Evolutionary conservation across 1,139 yeast genomes (phyloP), one percentile per base, ranked within the genome.

Genomic region (Candida smagusa): DNA sequence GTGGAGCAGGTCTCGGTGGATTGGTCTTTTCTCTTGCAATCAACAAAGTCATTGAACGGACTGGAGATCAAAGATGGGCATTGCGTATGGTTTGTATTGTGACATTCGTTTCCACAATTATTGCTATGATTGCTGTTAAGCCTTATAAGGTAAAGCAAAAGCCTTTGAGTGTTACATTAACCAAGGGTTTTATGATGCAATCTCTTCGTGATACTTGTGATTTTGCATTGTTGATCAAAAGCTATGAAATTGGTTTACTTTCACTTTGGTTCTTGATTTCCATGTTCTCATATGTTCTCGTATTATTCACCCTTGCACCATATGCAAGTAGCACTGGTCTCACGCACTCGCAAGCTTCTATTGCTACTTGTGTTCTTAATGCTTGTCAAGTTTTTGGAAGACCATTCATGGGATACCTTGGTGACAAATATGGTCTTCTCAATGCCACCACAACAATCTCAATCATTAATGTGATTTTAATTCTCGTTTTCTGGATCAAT

Each of bases 371-470:
- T 0, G 56, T 81, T 6, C 60, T 83, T 49, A 81, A 79, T 53
- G 79, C 77, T 4, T 81, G 81, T 2, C 89, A 82, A 56, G 58
- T 71, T 3, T 45, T 84, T n/a, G 92, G 92, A 0, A 68, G 92
- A 48, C 92, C 90, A 1, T 27, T 59, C 1, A 63, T 81, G 56
- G 92, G 94, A 0, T 40, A 64, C 4, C 27, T 72, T 6, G 80
- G 82, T 16, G 92, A 84, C 53, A 59, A 47, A 27, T 55, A 66
- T 34, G 92, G 94, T 2, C 63, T 88, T 42, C 59, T 71, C 31
- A 83, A 81, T 29, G 35, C 33, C 3, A 22, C 36, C 8, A 23
- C 26, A 3, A 12, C 13, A 3, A 7, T 31, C 7, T 13, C 25
- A 13, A 7, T 36, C 9, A 12, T 22, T 5, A 23, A n/a, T 9